phyloP scores from a whole-genome alignment of 371 early-diverging fungal genomes.

The Zychaea mexicana region DNA sequence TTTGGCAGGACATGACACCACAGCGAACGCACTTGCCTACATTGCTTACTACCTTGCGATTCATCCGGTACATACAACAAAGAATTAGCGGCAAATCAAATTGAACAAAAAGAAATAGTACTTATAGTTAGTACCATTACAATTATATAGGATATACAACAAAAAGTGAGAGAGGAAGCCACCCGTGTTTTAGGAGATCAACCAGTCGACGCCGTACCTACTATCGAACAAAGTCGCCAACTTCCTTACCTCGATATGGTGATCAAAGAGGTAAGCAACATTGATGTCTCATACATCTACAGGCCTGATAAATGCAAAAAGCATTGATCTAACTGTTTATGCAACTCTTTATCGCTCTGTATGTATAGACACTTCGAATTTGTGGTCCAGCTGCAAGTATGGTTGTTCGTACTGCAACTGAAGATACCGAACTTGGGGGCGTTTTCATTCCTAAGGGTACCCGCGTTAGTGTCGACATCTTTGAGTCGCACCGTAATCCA shows the following conservation, averaged over 20 bases:
- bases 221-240: slow-evolving; percentile 2
- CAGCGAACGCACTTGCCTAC: slow-evolving; percentile 24
- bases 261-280: slow-evolving; percentile 13
- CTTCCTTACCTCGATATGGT: slow-evolving; percentile 11
- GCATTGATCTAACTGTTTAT: neutral
- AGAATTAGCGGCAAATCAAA: too few relatives aligned
- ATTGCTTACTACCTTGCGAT: slow-evolving; percentile 30
- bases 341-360: too few relatives aligned
- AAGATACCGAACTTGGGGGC: slow-evolving; percentile 16
- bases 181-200: slow-evolving; percentile 12
- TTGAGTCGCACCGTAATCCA: slow-evolving; percentile 27
- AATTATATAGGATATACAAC: slow-evolving; percentile 12
- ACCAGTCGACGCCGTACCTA: slow-evolving; percentile 7
- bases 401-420: neutral
- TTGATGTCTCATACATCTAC: neutral
- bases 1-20: slow-evolving; percentile 34
- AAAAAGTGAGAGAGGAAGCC: slow-evolving; percentile 22
- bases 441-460: slow-evolving; percentile 17
- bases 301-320: neutral
- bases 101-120: too few relatives aligned
- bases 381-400: slow-evolving; percentile 12
- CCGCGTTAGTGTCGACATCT: slow-evolving; percentile 11
- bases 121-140: too few relatives aligned
- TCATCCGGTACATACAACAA: slow-evolving; percentile 8
- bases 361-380: slow-evolving; percentile 6